These are phyloP conservation scores for Jackrogersella minutella DNA, from an alignment of 495 filamentous ascomycete genomes.

Conservation along the genomic window DNA sequence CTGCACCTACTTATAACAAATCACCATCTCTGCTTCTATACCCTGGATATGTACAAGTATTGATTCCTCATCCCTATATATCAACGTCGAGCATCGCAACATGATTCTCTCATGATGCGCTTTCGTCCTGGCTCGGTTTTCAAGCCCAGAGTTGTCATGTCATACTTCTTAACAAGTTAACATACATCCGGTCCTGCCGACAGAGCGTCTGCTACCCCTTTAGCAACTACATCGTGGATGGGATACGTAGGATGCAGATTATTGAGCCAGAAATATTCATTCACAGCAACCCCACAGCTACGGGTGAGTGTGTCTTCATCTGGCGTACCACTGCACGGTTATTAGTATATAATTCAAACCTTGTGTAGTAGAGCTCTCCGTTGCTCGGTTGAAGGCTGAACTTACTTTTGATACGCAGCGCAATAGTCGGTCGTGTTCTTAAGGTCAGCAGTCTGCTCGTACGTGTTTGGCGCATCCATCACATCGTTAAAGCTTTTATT, in stretches of 20 bases:
- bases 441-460: conserved; percentile 53
- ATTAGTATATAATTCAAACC: conserved; percentile 3
- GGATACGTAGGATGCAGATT: conserved; percentile 67
- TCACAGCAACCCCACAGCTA: conserved; percentile 60
- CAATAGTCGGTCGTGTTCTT: conserved; percentile 66
- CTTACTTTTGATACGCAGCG: conserved; percentile 62
- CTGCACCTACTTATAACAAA: background rate
- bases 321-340: conserved; percentile 61
- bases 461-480: conserved; percentile 61
- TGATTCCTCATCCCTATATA: background rate
- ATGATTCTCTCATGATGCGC: background rate
- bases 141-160: background rate
- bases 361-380: background rate
- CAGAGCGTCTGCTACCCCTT: conserved; percentile 56
- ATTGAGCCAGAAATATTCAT: conserved; percentile 72
- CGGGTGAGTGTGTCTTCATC: conserved; percentile 55
- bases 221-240: conserved; percentile 64
- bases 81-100: background rate
- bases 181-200: conserved; percentile 45
- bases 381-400: background rate
- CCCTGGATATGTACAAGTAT: background rate
- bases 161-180: background rate
- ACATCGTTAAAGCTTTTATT: conserved; percentile 60
- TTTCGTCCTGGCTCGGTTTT: too few relatives aligned
- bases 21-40: background rate